Base-by-base conservation (phyloP, 306 rosid species). In the Cucumis melo region DNA sequence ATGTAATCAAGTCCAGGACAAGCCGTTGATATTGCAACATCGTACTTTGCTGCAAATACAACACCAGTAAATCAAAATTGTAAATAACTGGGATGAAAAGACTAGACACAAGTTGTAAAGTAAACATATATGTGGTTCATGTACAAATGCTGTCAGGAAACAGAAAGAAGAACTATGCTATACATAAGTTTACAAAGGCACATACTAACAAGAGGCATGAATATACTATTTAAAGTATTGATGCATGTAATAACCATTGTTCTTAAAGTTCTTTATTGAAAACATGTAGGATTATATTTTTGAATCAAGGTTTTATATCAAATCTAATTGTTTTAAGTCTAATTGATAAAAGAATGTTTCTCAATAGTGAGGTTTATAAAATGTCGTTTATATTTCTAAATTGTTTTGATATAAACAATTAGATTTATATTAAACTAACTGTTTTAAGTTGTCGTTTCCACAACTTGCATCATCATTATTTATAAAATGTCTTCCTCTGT, bases 11-110 rank as follows among this genome's bases (percentile, higher is more conserved):
- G 93, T 75, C 93, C 99, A 72, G 86, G 17, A 59, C 99, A 94
- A 68, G 99, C 95, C 13, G 97, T 94, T 67, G 99, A 94, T 87
- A 94, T 83, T 8, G 99, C 99, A 78, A 92, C 85, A 23, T 94
- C 97, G 70, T 89, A 92, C 78, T 94, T 90, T 61, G 92, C 99
- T 94, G 97, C 91, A 87, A 78, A 44, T 56, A 79, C 39, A 63
- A 80, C 36, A 67, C 78, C 39, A 58, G 38, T 62, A 46, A 1
- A 23, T 46, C 24, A 58, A 71, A 74, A 16, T 48, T 53, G 78
- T 72, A 73, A 84, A 80, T 73, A 50, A 48, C 39, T 27, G 12
- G 60, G 20, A 53, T 58, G 21, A 32, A 78, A 63, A 66, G 44
- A 55, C 54, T 77, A 62, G 13, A 61, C 50, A 23, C 13, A 55